Evolutionary conservation across 805 yeast genomes (phyloP), one percentile per base, ranked within the genome.

Genomic region (Lipomyces spencermartinsiae): DNA sequence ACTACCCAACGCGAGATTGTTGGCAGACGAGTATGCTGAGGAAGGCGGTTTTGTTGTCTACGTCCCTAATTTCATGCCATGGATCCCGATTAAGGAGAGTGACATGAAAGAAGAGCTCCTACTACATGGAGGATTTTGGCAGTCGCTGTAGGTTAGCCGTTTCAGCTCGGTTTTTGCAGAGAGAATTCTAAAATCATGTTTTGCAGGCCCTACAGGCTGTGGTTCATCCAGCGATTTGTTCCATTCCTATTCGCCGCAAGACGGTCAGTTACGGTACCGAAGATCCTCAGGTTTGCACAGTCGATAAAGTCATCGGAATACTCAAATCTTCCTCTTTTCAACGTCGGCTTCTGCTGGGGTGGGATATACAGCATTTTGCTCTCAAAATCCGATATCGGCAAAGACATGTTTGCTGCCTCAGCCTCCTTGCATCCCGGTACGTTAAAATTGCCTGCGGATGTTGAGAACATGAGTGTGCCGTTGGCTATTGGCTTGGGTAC

Each of bases 341-440:
- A 43, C 16, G 67, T 64, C 49, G 67, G 67, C 29, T 60, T 59
- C 64, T 64, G 67, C 67, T 64, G 65, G 65, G 67, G 67, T 29
- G 67, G 67, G 4, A 31, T 25, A 22, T 54, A 59, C 37, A 9
- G 65, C n/a, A 5, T 64, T 16, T 22, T 55, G 10, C 25, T 49
- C 19, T 58, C 59, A 6, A 59, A 58, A 34, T 54, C 51, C 55
- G 33, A 46, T 37, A 6, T 34, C n/a, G 22, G 19, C 51, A n/a
- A n/a, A 22, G 62, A 58, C 9, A 19, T 58, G 8, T 16, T 64
- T 46, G 22, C 58, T 4, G 63, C 64, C 56, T 22, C 46, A 8
- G 67, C 64, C 19, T 59, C 65, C 12, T 6, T 51, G 33, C 67
- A 64, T 29, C 65, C 65, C 31, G 33, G 57, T 14, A n/a, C 39